Evolutionary conservation across 345 rosid species (phyloP), one percentile per base, ranked within the genome.

Genomic region (Lepidium aucheri): DNA sequence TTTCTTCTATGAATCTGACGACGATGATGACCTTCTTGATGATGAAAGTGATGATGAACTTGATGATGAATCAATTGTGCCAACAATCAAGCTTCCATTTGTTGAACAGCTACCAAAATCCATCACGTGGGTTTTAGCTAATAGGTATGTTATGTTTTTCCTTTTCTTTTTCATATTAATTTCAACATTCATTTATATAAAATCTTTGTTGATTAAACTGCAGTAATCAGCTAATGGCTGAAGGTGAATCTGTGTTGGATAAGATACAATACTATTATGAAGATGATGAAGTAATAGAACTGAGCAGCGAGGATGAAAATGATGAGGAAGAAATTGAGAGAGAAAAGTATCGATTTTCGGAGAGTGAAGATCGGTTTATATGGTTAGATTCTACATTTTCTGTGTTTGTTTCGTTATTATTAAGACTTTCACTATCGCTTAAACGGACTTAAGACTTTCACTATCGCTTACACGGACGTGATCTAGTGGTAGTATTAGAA

Each of bases 361-460:
- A 70, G 28, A 33, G 7, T 46, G 49, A 1, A 43, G 63, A 70
- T 55, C 41, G 9, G 24, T 17, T 70, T 16, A 70, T 70, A 53
- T 63, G 75, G 70, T 71, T 28, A 63, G 75, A 28, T 33, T 59
- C n/a, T 62, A 12, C 9, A n/a, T 47, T 56, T n/a, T n/a, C n/a
- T n/a, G n/a, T n/a, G n/a, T n/a, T 52, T 26, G 9, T 64, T 53
- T 46, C 35, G n/a, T 50, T 53, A 33, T 73, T 26, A 70, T 9
- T 9, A 20, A 22, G 6, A 26, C 6, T 1, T 26, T 26, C 4
- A 26, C 3, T 26, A n/a, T n/a, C 4, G 30, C 30, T 26, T 4
- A 26, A 0, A 6, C 30, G 0, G 6, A 26, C 0, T 9, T 9
- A 20, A 22, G 6, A 26, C 6, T 1, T 26, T 26, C 4, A 26